A percentile compares a stretch with the other conserved stretches of the same genome.
Evolutionary conservation across 345 rosid species (phyloP).

Genomic region (Trapa bicornis): DNA sequence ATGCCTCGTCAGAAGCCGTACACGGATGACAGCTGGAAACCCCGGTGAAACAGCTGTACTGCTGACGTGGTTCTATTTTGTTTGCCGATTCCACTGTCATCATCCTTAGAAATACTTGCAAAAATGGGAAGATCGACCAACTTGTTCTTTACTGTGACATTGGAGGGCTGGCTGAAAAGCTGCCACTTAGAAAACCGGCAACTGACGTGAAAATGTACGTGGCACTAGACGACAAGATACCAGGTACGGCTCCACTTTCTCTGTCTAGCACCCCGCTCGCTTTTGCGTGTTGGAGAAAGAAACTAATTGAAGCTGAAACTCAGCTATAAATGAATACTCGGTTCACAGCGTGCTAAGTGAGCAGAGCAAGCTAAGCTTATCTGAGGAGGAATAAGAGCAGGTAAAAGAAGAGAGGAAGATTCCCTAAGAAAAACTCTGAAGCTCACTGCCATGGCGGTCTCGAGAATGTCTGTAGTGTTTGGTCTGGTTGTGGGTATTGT

Average conservation of each 20-base stretch:
- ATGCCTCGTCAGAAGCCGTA: too few species aligned
- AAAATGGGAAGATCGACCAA: too few species aligned
- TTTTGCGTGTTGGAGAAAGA: neutral
- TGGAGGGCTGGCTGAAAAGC: too few species aligned
- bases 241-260: neutral
- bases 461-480: constrained; percentile 8
- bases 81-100: neutral
- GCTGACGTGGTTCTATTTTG: neutral
- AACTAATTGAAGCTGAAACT: neutral
- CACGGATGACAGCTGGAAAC: constrained; percentile 5
- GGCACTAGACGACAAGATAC: constrained; percentile 6
- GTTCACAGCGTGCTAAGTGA: neutral
- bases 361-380: neutral
- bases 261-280: too few species aligned
- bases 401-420: neutral
- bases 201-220: constrained; percentile 15
- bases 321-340: constrained; percentile 4
- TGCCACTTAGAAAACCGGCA: constrained; percentile 6
- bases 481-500: constrained; percentile 24
- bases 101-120: neutral
- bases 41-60: constrained; percentile 1
- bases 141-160: too few species aligned
- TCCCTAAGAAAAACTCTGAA: neutral
- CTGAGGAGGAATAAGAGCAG: constrained; percentile 10
- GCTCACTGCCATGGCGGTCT: neutral